Conservation (phyloP, 768 basidiomycete genomes). For the Pulveroboletus sp. region DNA sequence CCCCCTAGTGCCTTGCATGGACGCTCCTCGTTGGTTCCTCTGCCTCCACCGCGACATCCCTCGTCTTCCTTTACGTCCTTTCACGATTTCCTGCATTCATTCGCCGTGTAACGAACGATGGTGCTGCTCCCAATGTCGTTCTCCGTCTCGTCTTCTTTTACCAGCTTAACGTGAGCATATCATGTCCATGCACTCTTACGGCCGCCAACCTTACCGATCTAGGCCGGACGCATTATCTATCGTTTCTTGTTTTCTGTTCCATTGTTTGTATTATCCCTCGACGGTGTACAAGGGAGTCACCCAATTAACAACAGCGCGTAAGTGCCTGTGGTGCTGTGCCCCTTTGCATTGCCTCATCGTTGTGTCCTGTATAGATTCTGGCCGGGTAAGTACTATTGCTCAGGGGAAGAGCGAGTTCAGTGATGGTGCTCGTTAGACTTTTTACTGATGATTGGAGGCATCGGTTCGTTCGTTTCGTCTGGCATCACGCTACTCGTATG, state of each 20-base stretch:
- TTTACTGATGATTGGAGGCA: constrained; percentile 62
- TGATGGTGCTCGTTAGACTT: constrained; percentile 43
- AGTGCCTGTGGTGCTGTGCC: constrained; percentile 28
- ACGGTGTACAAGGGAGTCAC: constrained; percentile 51
- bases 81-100: constrained; percentile 68
- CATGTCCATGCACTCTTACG: neutral
- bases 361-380: constrained; percentile 44
- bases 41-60: constrained; percentile 60
- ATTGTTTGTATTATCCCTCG: constrained; percentile 59
- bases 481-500: constrained; percentile 74
- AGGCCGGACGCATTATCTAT: constrained; percentile 71
- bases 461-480: constrained; percentile 77
- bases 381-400: constrained; percentile 40
- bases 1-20: constrained; percentile 59
- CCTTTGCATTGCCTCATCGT: neutral
- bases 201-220: neutral
- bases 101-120: constrained; percentile 62
- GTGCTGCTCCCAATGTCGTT: constrained; percentile 71
- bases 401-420: neutral
- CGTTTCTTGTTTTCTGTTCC: constrained; percentile 72
- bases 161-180: constrained; percentile 62
- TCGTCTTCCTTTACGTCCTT: constrained; percentile 69
- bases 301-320: constrained; percentile 51
- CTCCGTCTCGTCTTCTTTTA: constrained; percentile 71
- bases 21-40: constrained; percentile 70